Conservation (phyloP, 2,329 filamentous ascomycete species). For the Graphiopsis chlorocephala region DNA sequence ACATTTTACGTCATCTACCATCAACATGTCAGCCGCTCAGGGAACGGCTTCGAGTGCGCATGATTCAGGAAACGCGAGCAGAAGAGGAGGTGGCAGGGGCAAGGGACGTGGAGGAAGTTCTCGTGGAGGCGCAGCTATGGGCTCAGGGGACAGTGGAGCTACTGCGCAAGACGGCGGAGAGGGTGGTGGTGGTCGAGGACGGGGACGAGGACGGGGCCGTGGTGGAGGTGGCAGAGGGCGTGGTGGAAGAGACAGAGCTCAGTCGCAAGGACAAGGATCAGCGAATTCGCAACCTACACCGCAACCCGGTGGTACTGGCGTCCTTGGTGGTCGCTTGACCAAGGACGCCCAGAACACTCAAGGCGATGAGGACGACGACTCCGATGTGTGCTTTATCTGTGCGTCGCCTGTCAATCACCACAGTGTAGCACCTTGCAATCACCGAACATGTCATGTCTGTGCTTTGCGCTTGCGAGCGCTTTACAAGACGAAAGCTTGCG, state of each 20-base stretch:
- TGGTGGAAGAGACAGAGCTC: conserved; percentile 36
- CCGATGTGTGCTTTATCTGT: conserved; percentile 95
- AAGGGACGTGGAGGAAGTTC: conserved; percentile 21
- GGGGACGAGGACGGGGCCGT: conserved; percentile 26
- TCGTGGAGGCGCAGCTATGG: conserved; percentile 9
- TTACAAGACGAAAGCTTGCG: conserved; percentile 94
- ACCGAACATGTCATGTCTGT: conserved; percentile 95
- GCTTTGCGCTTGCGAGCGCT: conserved; percentile 84
- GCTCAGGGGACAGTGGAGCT: conserved; percentile 15
- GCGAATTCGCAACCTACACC: conserved; percentile 37
- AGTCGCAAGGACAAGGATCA: conserved; percentile 24
- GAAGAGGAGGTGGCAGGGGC: conserved; percentile 21
- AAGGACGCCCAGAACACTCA: conserved; percentile 43
- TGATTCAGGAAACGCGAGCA: background rate
- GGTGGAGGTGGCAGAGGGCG: conserved; percentile 33
- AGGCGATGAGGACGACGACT: conserved; percentile 39
- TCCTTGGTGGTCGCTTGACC: conserved; percentile 48
- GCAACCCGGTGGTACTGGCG: conserved; percentile 35
- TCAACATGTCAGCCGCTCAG: conserved; percentile 5
- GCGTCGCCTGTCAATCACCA: conserved; percentile 85
- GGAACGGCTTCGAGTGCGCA: background rate
- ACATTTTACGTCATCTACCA: background rate
- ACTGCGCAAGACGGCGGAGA: conserved; percentile 13
- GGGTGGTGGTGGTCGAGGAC: conserved; percentile 21
- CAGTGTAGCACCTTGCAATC: conserved; percentile 89